Conservation (phyloP, 345 rosid species). For the Turritis glabra region DNA sequence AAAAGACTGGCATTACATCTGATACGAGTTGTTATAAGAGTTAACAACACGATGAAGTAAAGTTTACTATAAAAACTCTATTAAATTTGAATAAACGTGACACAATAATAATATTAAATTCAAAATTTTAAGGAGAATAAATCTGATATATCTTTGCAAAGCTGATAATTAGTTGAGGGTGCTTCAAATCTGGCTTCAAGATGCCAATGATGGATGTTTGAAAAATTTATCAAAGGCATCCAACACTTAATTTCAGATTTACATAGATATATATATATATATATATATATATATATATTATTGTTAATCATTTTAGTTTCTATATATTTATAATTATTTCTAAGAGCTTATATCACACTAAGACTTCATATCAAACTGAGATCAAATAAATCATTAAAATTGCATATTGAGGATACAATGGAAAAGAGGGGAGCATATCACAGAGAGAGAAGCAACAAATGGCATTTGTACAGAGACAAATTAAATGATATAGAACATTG, state of each 20-base stretch:
- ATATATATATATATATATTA: too few relatives aligned
- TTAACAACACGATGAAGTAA: conserved; percentile 5
- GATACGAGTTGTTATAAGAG: neutral
- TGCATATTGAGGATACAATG: conserved; percentile 5
- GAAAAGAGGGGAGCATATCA: neutral
- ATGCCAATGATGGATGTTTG: neutral
- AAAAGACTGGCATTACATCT: conserved; percentile 7
- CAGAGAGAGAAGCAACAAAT: conserved; percentile 8
- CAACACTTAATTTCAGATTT: neutral
- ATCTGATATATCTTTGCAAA: neutral
- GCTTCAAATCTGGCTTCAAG: too few relatives aligned
- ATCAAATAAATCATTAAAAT: conserved; percentile 24
- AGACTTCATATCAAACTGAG: neutral
- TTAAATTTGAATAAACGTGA: neutral
- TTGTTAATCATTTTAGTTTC: neutral
- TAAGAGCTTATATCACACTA: neutral
- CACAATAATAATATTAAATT: neutral
- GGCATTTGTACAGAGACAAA: conserved; percentile 28
- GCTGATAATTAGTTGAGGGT: neutral
- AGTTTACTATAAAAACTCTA: neutral
- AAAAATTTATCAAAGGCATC: neutral
- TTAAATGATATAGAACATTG: conserved; percentile 31
- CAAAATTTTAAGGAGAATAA: neutral
- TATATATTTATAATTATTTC: neutral
- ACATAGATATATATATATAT: too few relatives aligned